Evolutionary conservation across 192 early-diverging fungal genomes (phyloP), one percentile per base, ranked within the genome.

Genomic region (Linnemannia schmuckeri): DNA sequence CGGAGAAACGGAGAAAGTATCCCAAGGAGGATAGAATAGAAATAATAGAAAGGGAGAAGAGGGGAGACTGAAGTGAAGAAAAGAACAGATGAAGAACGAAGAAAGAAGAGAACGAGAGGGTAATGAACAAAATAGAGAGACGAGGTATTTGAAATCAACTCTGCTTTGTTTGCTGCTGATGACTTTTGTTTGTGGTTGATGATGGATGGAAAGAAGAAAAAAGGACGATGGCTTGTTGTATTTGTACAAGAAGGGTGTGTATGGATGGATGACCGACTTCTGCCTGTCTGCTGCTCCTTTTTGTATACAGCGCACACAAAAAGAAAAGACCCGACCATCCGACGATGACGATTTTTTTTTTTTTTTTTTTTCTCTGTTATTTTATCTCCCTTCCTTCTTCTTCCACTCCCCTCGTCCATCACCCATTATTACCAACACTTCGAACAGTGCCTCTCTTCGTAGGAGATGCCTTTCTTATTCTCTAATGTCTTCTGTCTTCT

Each of bases 1-100:
- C 44, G 69, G 49, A 69, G 70, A 52, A 80, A 74, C 44, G 27
- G 40, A 68, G 68, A 38, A 78, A 68, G 77, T n/a, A 75, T 42
- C 15, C 1, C 47, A 49, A 49, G 47, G 55, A 57, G 82, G 61
- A 47, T 55, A 74, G n/a, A n/a, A n/a, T n/a, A n/a, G n/a, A n/a
- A n/a, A 61, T 3, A 27, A 61, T 0, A 6, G 10, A 9, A 74
- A 76, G 54, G 18, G 30, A 54, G 75, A 61, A 35, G 69, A 61
- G n/a, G 54, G 71, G 80, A 82, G 40, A 76, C 13, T 8, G 40
- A 49, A 38, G 6, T 61, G 78, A 33, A 75, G 10, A 52, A 15
- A 33, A 54, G 33, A 40, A 73, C 0, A 47, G 42, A 72, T 46
- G 44, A 46, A 18, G 40, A 73, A 33, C 17, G 35, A 9, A 33